Conservation (phyloP, 2,329 filamentous ascomycete genomes). For the Dactylellina haptotyla region DNA sequence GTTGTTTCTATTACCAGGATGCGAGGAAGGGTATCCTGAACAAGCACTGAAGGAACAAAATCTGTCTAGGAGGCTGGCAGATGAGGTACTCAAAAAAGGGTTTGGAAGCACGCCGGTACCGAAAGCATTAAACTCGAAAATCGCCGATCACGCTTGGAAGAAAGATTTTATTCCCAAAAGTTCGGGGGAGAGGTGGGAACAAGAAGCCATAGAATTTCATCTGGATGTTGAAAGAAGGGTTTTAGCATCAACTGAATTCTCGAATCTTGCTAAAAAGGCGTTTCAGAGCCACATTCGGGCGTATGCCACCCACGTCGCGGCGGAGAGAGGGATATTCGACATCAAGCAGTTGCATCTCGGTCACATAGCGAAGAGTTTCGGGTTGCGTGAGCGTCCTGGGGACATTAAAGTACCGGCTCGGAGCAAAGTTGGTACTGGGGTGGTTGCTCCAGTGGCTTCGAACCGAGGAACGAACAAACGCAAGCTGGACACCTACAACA, state of each 20-base stretch:
- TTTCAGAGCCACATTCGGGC: conserved; percentile 93
- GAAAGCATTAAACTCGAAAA: conserved; percentile 55
- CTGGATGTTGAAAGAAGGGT: conserved; percentile 69
- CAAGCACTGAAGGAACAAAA: conserved; percentile 73
- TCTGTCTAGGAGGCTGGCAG: conserved; percentile 71
- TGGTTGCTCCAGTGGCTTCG: conserved; percentile 27
- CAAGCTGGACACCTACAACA: conserved; percentile 62
- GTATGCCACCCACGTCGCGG: conserved; percentile 90
- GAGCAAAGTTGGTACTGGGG: conserved; percentile 61
- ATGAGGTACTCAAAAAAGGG: conserved; percentile 74
- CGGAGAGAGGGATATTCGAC: conserved; percentile 87
- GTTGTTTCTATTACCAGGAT: conserved; percentile 89
- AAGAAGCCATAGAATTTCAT: conserved; percentile 51
- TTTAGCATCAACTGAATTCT: conserved; percentile 57
- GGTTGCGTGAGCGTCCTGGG: conserved; percentile 84
- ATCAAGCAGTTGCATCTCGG: conserved; percentile 91
- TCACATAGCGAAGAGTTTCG: conserved; percentile 93
- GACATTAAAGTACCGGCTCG: conserved; percentile 72
- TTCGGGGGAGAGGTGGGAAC: conserved; percentile 55
- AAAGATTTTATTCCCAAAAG: conserved; percentile 55
- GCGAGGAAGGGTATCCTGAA: conserved; percentile 88
- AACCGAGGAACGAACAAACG: conserved; percentile 16
- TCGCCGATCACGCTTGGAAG: conserved; percentile 57
- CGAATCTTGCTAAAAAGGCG: conserved; percentile 83
- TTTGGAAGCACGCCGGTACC: conserved; percentile 64